These are phyloP conservation scores for Phialophora tarda DNA, from an alignment of 2,329 filamentous ascomycete species.

Conservation along the genomic window DNA sequence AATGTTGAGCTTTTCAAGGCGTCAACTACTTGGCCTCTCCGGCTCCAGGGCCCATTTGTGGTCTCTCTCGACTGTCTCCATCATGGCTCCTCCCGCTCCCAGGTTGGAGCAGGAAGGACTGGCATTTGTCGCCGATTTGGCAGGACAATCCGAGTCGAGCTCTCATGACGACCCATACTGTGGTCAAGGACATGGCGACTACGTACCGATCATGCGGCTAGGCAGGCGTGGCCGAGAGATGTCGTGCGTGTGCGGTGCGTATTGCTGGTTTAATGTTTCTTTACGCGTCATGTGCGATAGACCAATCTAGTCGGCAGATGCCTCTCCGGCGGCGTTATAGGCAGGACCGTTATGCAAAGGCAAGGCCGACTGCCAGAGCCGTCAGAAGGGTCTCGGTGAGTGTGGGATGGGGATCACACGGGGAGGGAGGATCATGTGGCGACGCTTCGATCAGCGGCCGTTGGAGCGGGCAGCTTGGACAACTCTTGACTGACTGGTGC, in stretches of 20 bases:
- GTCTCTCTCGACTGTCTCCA: constrained; percentile 6
- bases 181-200: background rate
- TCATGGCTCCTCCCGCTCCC: constrained; percentile 29
- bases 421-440: constrained; percentile 16
- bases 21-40: constrained; percentile 16
- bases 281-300: constrained; percentile 23
- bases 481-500: constrained; percentile 21
- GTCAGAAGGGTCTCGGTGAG: constrained; percentile 6
- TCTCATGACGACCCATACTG: background rate
- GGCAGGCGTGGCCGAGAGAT: background rate
- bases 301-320: constrained; percentile 29
- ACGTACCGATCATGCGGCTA: background rate
- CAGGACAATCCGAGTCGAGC: background rate
- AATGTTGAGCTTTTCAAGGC: constrained; percentile 17
- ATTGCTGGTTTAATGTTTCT: background rate
- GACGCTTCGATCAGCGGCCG: constrained; percentile 19
- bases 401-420: background rate
- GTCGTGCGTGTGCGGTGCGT: background rate
- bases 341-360: constrained; percentile 20
- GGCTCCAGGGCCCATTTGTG: constrained; percentile 2
- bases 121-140: constrained; percentile 17
- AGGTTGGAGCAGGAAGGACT: constrained; percentile 22
- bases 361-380: constrained; percentile 22
- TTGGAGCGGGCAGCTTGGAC: constrained; percentile 6
- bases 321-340: constrained; percentile 27